Percentiles rank a stretch among this genome's conserved stretches.
Conservation (phyloP, 306 rosid species). For the Lathyrus tuberosus region DNA sequence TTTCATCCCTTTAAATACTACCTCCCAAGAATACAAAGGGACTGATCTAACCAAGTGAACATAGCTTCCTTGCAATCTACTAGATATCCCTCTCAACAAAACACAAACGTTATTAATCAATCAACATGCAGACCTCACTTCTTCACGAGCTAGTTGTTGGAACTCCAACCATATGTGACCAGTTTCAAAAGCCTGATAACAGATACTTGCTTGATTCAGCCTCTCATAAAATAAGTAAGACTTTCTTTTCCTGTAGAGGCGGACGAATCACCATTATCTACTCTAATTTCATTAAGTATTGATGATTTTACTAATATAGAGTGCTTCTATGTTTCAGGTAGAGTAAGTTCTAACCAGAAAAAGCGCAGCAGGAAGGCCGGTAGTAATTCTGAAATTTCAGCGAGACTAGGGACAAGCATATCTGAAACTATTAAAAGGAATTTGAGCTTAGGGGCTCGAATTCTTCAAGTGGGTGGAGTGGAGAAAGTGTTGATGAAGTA, state of each 20-base stretch:
- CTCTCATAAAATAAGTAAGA: constrained; percentile 4
- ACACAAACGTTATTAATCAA: constrained; percentile 2
- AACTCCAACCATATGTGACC: constrained; percentile 36
- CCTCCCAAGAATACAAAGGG: too few relatives aligned
- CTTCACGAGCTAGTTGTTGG: constrained; percentile 49
- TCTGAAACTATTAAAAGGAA: constrained; percentile 64
- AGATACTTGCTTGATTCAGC: constrained; percentile 38
- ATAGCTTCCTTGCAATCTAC: not conserved
- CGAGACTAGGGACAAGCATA: constrained; percentile 54
- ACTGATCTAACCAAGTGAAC: too few relatives aligned
- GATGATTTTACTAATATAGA: not conserved
- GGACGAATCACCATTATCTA: not conserved
- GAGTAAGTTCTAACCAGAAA: constrained; percentile 3
- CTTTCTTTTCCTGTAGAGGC: not conserved
- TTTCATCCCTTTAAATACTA: too few relatives aligned
- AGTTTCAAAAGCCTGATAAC: constrained; percentile 31
- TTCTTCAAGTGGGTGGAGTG: constrained; percentile 63
- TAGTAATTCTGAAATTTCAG: constrained; percentile 26
- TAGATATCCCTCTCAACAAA: not conserved
- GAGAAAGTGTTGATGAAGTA: constrained; percentile 58
- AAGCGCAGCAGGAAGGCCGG: constrained; percentile 17
- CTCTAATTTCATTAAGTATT: not conserved
- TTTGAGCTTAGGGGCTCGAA: constrained; percentile 68
- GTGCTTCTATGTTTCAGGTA: constrained; percentile 23
- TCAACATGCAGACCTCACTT: constrained; percentile 48